These are phyloP conservation scores for Aphanomyces euteiches DNA, from an alignment of 352 stramenopile genomes.

Conservation along the genomic window DNA sequence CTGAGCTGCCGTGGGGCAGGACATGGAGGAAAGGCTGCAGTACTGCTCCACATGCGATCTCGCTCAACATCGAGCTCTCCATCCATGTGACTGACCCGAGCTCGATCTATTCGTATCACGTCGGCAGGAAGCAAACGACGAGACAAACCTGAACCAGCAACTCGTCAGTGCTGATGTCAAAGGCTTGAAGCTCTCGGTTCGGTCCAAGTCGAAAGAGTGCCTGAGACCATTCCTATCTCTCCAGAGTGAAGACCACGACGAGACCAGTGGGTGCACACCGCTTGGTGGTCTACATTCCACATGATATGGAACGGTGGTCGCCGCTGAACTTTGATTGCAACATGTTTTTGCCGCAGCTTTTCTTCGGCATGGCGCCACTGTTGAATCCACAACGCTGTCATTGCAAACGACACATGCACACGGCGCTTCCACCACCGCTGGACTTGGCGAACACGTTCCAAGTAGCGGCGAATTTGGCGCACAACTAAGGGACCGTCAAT, in stretches of 20 bases:
- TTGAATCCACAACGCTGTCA: not conserved
- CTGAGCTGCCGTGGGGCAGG: not conserved
- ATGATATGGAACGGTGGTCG: not conserved
- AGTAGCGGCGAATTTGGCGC: slow-evolving; percentile 8
- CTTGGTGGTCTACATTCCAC: slow-evolving; percentile 14
- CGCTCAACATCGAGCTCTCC: not conserved
- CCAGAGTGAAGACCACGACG: not conserved
- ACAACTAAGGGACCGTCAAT: not conserved
- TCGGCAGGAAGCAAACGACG: not conserved
- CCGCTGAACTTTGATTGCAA: not conserved
- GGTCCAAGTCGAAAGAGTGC: slow-evolving; percentile 5
- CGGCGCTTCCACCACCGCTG: slow-evolving; percentile 19
- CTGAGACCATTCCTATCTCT: slow-evolving; percentile 10
- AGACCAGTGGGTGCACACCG: not conserved
- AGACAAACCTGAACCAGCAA: slow-evolving; percentile 8
- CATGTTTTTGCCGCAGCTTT: not conserved
- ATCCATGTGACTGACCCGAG: not conserved
- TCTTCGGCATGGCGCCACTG: slow-evolving; percentile 5
- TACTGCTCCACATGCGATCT: not conserved
- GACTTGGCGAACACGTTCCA: slow-evolving; percentile 22
- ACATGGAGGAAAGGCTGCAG: slow-evolving; percentile 8
- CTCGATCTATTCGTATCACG: not conserved
- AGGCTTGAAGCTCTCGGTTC: not conserved
- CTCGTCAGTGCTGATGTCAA: slow-evolving; percentile 8
- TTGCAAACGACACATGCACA: not conserved